A percentile compares a stretch with the other conserved stretches of the same genome.
Conservation (phyloP, 352 stramenopile genomes). For the Aphanomyces astaci region DNA sequence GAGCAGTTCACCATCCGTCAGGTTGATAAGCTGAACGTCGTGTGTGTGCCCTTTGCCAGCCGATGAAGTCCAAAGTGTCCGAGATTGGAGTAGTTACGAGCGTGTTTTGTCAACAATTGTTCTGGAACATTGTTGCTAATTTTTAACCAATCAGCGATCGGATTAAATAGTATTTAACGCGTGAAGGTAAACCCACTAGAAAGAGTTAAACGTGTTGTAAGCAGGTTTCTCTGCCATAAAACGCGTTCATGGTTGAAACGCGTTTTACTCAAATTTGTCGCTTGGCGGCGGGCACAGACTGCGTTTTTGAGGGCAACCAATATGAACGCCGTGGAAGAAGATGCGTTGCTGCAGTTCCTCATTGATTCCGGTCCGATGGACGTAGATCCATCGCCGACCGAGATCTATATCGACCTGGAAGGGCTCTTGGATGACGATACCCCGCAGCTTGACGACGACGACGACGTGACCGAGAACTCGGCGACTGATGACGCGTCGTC, state of each 20-base stretch:
- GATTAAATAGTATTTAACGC: too few relatives aligned
- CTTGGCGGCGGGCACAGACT: not conserved
- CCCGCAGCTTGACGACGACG: not conserved
- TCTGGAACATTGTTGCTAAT: too few relatives aligned
- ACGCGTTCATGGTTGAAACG: not conserved
- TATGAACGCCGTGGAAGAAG: constrained; percentile 23
- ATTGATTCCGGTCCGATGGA: not conserved
- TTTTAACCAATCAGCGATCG: too few relatives aligned
- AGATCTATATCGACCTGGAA: constrained; percentile 15
- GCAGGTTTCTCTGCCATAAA: too few relatives aligned
- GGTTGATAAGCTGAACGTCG: too few relatives aligned
- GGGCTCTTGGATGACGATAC: constrained; percentile 4
- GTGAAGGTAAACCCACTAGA: too few relatives aligned
- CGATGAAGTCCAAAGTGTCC: too few relatives aligned
- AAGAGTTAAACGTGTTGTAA: too few relatives aligned
- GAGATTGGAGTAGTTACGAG: too few relatives aligned
- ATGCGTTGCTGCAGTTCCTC: constrained; percentile 20
- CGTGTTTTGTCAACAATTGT: too few relatives aligned
- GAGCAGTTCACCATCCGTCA: too few relatives aligned
- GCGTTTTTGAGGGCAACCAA: not conserved
- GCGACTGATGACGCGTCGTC: constrained; percentile 10
- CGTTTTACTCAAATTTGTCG: not conserved
- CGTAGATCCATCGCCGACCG: not conserved
- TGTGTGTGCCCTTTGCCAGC: too few relatives aligned
- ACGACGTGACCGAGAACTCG: constrained; percentile 19